Evolutionary conservation across 1,139 yeast genomes (phyloP).

Genomic region (Debaryomyces subglobosus): DNA sequence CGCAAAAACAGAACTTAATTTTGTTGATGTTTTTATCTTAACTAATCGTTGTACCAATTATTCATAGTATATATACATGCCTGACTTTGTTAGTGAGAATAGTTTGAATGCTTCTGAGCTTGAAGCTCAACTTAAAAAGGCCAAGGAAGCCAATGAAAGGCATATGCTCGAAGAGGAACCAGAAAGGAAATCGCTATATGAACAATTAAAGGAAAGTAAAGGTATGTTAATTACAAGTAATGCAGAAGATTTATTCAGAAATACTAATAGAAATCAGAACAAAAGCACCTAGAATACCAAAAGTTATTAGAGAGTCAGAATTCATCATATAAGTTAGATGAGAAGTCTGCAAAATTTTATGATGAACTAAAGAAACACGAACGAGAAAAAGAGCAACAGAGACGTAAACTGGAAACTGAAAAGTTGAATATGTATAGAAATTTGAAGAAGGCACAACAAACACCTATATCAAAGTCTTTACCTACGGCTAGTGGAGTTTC

Average conservation of each 20-base stretch:
- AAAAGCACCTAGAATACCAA: conserved; percentile 36
- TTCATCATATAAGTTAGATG: conserved; percentile 41
- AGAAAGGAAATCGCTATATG: conserved; percentile 36
- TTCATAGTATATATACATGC: not conserved
- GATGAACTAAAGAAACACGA: conserved; percentile 23
- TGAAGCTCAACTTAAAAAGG: not conserved
- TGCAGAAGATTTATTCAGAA: not conserved
- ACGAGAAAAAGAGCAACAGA: conserved; percentile 16
- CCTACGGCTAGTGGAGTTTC: not conserved
- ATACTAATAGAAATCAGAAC: conserved; percentile 19
- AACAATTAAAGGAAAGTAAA: conserved; percentile 40
- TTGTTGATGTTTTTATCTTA: not conserved
- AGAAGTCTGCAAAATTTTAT: conserved; percentile 32
- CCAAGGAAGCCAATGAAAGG: conserved; percentile 4
- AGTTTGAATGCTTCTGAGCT: conserved; percentile 2
- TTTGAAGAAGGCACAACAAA: conserved; percentile 11
- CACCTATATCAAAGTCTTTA: not conserved
- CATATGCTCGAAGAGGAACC: conserved; percentile 13
- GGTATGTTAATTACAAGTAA: conserved; percentile 21
- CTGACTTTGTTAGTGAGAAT: conserved; percentile 9
- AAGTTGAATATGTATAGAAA: conserved; percentile 17
- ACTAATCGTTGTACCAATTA: not conserved
- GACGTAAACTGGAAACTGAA: conserved; percentile 13
- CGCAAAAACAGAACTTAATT: not conserved
- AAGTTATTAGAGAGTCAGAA: conserved; percentile 37